phyloP scores from a whole-genome alignment of 345 rosid genomes.

The Dimocarpus longan region DNA sequence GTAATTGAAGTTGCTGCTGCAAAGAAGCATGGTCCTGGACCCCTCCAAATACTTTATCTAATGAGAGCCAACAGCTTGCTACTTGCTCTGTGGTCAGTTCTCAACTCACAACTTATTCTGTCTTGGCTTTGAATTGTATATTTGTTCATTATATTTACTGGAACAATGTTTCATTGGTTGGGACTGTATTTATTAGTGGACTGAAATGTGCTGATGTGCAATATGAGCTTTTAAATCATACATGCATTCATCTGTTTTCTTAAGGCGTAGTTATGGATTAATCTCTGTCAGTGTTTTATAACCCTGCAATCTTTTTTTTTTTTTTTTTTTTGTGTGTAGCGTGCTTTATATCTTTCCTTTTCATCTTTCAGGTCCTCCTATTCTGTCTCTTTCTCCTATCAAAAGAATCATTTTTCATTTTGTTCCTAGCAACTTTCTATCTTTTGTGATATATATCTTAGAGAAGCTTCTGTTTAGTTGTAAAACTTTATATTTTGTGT shows the following conservation, averaged over 20 bases:
- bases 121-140: neutral
- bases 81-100: conserved; percentile 38
- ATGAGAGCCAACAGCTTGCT: conserved; percentile 22
- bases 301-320: too few species aligned
- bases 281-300: neutral
- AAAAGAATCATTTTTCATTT: neutral
- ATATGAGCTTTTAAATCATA: neutral
- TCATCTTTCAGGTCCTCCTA: neutral
- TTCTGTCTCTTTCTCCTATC: neutral
- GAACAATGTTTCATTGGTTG: neutral
- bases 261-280: neutral
- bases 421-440: neutral
- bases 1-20: conserved; percentile 38
- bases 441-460: neutral
- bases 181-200: neutral
- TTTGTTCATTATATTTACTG: neutral
- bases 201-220: conserved; percentile 8
- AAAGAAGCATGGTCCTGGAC: conserved; percentile 26
- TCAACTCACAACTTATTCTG: neutral
- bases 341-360: neutral
- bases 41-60: conserved; percentile 14
- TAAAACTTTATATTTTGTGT: neutral
- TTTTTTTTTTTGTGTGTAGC: too few species aligned
- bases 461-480: neutral
- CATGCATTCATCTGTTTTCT: neutral